These are phyloP conservation scores for Poa annua DNA, from an alignment of 176 grass and related monocot species.

Conservation along the genomic window DNA sequence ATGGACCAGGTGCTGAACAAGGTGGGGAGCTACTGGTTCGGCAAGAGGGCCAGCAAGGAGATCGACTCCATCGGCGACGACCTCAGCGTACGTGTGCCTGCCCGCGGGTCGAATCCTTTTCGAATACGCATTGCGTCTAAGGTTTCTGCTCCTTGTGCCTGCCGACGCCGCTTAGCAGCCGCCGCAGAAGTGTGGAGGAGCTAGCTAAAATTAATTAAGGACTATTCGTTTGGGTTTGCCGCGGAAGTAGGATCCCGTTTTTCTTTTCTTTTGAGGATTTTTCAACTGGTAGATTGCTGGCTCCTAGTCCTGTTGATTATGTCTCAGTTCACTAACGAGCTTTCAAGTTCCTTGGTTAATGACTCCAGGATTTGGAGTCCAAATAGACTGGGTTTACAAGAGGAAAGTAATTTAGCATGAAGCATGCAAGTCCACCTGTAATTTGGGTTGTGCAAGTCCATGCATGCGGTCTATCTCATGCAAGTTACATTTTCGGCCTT, in stretches of 20 bases:
- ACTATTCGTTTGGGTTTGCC: background rate
- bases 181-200: background rate
- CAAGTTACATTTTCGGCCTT: background rate
- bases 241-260: background rate
- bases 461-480: background rate
- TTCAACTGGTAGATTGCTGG: background rate
- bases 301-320: background rate
- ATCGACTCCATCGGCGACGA: slow-evolving; percentile 90
- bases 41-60: slow-evolving; percentile 87
- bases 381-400: background rate
- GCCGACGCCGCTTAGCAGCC: background rate
- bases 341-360: slow-evolving; percentile 1
- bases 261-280: background rate
- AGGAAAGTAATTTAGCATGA: background rate
- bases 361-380: background rate
- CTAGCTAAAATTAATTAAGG: background rate
- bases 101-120: background rate
- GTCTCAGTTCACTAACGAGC: background rate
- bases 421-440: background rate
- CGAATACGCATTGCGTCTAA: slow-evolving; percentile 6
- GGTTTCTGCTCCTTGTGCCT: background rate
- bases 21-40: slow-evolving; percentile 95
- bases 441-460: background rate
- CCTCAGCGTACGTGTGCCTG: slow-evolving; percentile 54
- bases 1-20: slow-evolving; percentile 97